Evolutionary conservation across 2,329 filamentous ascomycete species (phyloP), one percentile per base, ranked within the genome.

Genomic region (Xylariomycetidae sp.): DNA sequence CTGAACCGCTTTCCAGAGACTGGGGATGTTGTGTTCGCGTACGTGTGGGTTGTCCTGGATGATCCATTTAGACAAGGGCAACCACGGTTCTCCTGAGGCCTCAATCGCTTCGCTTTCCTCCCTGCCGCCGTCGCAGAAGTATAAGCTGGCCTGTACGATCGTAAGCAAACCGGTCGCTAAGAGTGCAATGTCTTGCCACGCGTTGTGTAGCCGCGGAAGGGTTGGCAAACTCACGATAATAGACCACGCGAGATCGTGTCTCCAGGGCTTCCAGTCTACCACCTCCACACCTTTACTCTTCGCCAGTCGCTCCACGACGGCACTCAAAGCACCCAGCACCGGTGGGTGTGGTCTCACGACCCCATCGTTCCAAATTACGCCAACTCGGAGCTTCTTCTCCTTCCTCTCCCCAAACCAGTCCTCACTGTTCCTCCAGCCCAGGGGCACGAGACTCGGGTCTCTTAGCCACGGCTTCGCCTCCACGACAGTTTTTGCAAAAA

Each of bases 291-390:
- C 64, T 20, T 69, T 63, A 38, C 60, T 37, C 40, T 57, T 42
- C 47, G 54, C 62, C 37, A 83, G 44, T 51, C 71, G 71, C 10
- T 67, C 64, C 0, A 70, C 70, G 0, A 76, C 66, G 32, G 75
- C 67, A 33, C 63, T 61, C 25, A 85, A 49, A 1, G 77, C 80
- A 25, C 79, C 59, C 1, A 59, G 58, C 23, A 81, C 65, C 0
- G 77, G 77, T 0, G 77, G 77, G 38, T 80, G 77, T 2, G 75
- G 75, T 42, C 63, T 68, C 0, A 81, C 73, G 9, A 81, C 64
- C 0, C 69, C 73, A 38, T 82, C 77, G 53, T 75, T 66, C 63
- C 71, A 70, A 28, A 80, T 57, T 2, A 80, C 65, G 0, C 69
- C 81, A n/a, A 85, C 63, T 45, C 72, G 78, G 5, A 82, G 56